A percentile compares a stretch with the other conserved stretches of the same genome.
These are phyloP conservation scores for Ascodesmis nigricans DNA, from an alignment of 495 filamentous ascomycete species.

Conservation along the genomic window DNA sequence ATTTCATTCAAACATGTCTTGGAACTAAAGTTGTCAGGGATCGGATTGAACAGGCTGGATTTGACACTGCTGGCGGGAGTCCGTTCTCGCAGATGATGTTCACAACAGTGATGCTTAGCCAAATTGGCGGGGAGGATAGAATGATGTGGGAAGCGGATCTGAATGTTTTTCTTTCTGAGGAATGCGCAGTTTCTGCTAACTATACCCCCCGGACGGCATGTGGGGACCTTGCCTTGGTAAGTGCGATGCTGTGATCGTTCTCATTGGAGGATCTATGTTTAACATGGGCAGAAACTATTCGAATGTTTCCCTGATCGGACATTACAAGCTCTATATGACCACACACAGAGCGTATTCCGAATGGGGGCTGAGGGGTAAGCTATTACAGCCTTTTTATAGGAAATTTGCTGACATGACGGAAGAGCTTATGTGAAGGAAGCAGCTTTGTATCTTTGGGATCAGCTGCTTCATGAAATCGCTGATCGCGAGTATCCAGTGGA, in stretches of 20 bases:
- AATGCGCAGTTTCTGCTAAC: constrained; percentile 86
- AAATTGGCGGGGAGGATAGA: constrained; percentile 81
- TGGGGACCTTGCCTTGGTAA: constrained; percentile 54
- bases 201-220: constrained; percentile 84
- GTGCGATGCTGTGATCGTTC: neutral
- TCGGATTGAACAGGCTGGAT: constrained; percentile 27
- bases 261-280: neutral
- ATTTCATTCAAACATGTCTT: constrained; percentile 73
- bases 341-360: constrained; percentile 17
- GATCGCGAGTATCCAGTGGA: constrained; percentile 48
- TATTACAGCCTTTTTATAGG: constrained; percentile 6
- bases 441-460: constrained; percentile 58
- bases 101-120: constrained; percentile 44
- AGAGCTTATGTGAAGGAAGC: constrained; percentile 39
- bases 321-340: constrained; percentile 15
- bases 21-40: constrained; percentile 44
- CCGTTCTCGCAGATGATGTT: constrained; percentile 19
- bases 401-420: constrained; percentile 2
- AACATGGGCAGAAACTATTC: constrained; percentile 1
- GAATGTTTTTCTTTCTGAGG: constrained; percentile 83
- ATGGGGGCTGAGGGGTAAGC: constrained; percentile 11
- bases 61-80: constrained; percentile 9
- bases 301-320: constrained; percentile 29
- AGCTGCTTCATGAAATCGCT: constrained; percentile 55
- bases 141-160: constrained; percentile 91